phyloP scores from a whole-genome alignment of 2,329 filamentous ascomycete genomes.

The Lecanicillium sp. region DNA sequence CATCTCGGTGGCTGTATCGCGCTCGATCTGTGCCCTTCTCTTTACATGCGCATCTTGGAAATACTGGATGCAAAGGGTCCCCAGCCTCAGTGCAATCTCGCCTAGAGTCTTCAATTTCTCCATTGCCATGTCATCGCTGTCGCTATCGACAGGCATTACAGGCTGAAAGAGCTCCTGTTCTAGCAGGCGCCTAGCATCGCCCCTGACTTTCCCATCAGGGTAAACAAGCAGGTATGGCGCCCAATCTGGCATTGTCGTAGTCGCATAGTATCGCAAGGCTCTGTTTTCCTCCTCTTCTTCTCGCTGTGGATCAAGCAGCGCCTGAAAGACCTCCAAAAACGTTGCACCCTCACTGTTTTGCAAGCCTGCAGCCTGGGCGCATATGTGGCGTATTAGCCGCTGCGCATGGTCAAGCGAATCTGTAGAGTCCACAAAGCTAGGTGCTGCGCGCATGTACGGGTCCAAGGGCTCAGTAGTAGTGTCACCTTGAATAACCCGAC shows the following conservation, averaged over 20 bases:
- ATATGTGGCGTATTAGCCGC: constrained; percentile 34
- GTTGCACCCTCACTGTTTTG: constrained; percentile 38
- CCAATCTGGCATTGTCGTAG: constrained; percentile 34
- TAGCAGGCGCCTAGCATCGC: constrained; percentile 34
- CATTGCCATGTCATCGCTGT: constrained; percentile 19
- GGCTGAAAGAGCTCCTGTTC: constrained; percentile 31
- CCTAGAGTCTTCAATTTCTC: constrained; percentile 8
- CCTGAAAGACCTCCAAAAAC: constrained; percentile 37
- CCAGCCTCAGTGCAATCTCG: constrained; percentile 30
- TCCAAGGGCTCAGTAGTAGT: constrained; percentile 32
- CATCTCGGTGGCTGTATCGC: constrained; percentile 32
- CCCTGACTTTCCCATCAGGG: constrained; percentile 32
- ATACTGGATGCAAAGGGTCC: constrained; percentile 35
- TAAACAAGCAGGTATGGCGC: constrained; percentile 41
- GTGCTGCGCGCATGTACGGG: constrained; percentile 50
- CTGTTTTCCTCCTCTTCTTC: constrained; percentile 16
- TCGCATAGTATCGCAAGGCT: constrained; percentile 13
- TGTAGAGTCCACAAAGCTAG: constrained; percentile 41
- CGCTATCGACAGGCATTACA: constrained; percentile 16
- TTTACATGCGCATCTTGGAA: constrained; percentile 38
- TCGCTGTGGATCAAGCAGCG: constrained; percentile 19
- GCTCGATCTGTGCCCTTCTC: constrained; percentile 31
- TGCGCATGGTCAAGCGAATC: constrained; percentile 23
- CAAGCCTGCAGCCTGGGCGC: constrained; percentile 32
- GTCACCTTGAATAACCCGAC: constrained; percentile 42